A percentile compares a stretch with the other conserved stretches of the same genome.
phyloP scores from a whole-genome alignment of 306 rosid genomes.

The Corylus avellana region DNA sequence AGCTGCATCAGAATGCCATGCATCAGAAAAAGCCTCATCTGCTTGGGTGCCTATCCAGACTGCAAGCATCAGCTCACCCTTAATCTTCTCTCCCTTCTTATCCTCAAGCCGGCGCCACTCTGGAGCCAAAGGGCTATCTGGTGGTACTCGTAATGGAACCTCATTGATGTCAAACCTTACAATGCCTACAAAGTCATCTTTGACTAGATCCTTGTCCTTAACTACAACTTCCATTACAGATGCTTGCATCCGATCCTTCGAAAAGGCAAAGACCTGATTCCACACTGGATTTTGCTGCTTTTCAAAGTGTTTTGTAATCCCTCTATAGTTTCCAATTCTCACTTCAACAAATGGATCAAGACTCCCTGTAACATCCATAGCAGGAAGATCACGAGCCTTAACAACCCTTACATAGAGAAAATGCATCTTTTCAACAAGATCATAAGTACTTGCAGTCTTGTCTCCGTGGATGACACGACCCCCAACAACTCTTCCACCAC shows the following conservation, averaged over 20 bases:
- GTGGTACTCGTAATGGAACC: slow-evolving; percentile 75
- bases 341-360: slow-evolving; percentile 87
- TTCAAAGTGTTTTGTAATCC: slow-evolving; percentile 79
- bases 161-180: slow-evolving; percentile 82
- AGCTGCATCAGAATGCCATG: slow-evolving; percentile 89
- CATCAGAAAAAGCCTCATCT: slow-evolving; percentile 84
- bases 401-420: slow-evolving; percentile 84
- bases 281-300: slow-evolving; percentile 77
- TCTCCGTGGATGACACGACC: slow-evolving; percentile 72
- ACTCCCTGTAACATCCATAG: slow-evolving; percentile 84
- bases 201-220: slow-evolving; percentile 74
- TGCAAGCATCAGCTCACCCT: slow-evolving; percentile 88
- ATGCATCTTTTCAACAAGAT: slow-evolving; percentile 89
- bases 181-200: slow-evolving; percentile 85
- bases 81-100: slow-evolving; percentile 71
- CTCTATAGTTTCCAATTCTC: slow-evolving; percentile 79
- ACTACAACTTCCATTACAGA: slow-evolving; percentile 78
- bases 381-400: slow-evolving; percentile 84
- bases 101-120: slow-evolving; percentile 83
- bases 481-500: slow-evolving; percentile 88
- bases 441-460: slow-evolving; percentile 79
- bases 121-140: slow-evolving; percentile 90
- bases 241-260: slow-evolving; percentile 86
- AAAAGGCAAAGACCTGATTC: slow-evolving; percentile 84
- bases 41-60: slow-evolving; percentile 98